A percentile compares a stretch with the other conserved stretches of the same genome.
These are phyloP conservation scores for Backusella tuberculispora DNA, from an alignment of 192 early-diverging fungal genomes.

Conservation along the genomic window DNA sequence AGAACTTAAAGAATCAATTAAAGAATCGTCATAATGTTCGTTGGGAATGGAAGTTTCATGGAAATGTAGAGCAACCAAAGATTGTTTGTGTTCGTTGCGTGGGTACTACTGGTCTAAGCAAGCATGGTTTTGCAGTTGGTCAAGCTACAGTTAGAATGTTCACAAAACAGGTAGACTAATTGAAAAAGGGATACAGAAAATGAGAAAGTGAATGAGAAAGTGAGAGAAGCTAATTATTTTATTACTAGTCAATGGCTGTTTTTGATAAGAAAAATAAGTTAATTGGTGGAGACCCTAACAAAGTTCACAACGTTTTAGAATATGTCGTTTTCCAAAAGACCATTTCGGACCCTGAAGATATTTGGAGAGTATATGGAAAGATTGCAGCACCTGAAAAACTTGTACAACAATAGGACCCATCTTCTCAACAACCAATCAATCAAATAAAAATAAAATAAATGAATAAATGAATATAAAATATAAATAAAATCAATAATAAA, in stretches of 20 bases:
- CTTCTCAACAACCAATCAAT: not conserved
- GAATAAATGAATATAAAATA: not conserved
- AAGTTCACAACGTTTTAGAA: constrained; percentile 61
- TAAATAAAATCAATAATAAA: too few species aligned
- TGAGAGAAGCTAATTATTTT: too few species aligned
- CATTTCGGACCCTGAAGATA: constrained; percentile 58
- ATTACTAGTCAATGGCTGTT: constrained; percentile 52
- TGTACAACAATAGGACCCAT: constrained; percentile 2
- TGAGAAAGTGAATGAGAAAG: too few species aligned
- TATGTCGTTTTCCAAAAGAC: constrained; percentile 73
- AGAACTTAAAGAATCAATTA: constrained; percentile 59
- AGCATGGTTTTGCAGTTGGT: constrained; percentile 48
- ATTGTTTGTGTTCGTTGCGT: constrained; percentile 63
- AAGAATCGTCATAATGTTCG: constrained; percentile 52
- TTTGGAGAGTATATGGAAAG: constrained; percentile 72
- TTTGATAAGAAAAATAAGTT: constrained; percentile 53
- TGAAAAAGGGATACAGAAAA: not conserved
- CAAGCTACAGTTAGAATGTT: constrained; percentile 71
- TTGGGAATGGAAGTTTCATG: constrained; percentile 66
- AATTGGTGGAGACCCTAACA: constrained; percentile 53
- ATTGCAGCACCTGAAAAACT: constrained; percentile 42
- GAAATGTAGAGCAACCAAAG: constrained; percentile 55
- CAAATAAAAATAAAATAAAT: not conserved
- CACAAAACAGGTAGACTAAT: constrained; percentile 58
- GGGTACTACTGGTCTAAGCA: constrained; percentile 44